Base-by-base conservation (phyloP, 176 grass and related monocot genomes). In the Neostapfia colusana region DNA sequence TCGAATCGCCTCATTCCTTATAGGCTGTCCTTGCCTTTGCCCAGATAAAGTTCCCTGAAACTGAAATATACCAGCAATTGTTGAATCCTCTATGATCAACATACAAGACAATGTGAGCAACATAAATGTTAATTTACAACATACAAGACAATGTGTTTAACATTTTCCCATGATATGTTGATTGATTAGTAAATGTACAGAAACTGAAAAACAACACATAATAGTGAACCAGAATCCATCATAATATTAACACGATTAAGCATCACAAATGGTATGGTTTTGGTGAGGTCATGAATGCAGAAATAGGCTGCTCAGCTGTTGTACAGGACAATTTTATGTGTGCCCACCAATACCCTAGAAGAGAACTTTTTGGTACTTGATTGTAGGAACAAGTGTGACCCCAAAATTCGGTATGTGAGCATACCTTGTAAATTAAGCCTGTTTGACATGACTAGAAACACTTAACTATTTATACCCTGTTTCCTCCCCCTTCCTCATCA, bases 1-100 rank as follows among this genome's bases (percentile, higher is more conserved):
- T n/a, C n/a, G n/a, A n/a, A n/a, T n/a, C n/a, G n/a, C n/a, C n/a
- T n/a, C n/a, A n/a, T n/a, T n/a, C n/a, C n/a, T n/a, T 36, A 99
- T 92, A 70, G 92, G 96, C 10, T 92, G 96, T 58, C 92, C 89
- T 79, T 99, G 96, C 78, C 96, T 90, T 78, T 92, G 89, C 50
- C 92, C 92, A 37, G 92, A 95, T 79, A 99, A 95, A 80, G 89
- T 90, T 87, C 96, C 96, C n/a, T n/a, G n/a, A n/a, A n/a, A n/a
- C 96, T 99, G 65, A 75, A 85, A 88, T 59, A 84, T 55, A 61
- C 26, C 45, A 70, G 69, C 26, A 84, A 28, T 39, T 71, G 24
- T 46, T 70, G 28, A 79, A 69, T 68, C 37, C 60, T 74, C 43
- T 11, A 44, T 24, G 6, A 25, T 43, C 50, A 79, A 63, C 4